These are phyloP conservation scores for Neofusicoccum laricinum DNA, from an alignment of 2,329 filamentous ascomycete genomes.

Conservation along the genomic window DNA sequence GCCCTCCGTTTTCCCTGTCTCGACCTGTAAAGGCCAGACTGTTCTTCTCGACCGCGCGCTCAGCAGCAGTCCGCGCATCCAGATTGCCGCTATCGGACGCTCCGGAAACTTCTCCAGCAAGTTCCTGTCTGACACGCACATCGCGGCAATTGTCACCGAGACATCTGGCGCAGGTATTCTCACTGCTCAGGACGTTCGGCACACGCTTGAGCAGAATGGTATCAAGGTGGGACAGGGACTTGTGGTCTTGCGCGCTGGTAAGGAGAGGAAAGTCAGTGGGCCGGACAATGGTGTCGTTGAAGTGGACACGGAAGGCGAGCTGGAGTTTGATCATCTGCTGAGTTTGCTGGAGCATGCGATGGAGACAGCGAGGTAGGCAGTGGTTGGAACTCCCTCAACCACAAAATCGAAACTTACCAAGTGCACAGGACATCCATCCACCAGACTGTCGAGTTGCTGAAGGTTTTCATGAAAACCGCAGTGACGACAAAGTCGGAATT, in stretches of 20 bases:
- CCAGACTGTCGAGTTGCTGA: slow-evolving; percentile 26
- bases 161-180: slow-evolving; percentile 24
- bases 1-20: slow-evolving; percentile 26
- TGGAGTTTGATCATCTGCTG: slow-evolving; percentile 32
- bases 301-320: slow-evolving; percentile 24
- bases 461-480: slow-evolving; percentile 26
- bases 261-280: slow-evolving; percentile 25
- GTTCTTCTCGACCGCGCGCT: slow-evolving; percentile 30
- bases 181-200: slow-evolving; percentile 26
- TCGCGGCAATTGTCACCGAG: slow-evolving; percentile 31
- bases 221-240: slow-evolving; percentile 24
- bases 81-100: slow-evolving; percentile 28
- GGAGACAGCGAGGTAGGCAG: slow-evolving; percentile 20
- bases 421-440: slow-evolving; percentile 22
- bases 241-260: slow-evolving; percentile 26
- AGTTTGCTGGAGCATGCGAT: slow-evolving; percentile 29
- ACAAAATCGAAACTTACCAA: background rate
- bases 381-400: background rate
- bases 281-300: slow-evolving; percentile 25
- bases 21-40: slow-evolving; percentile 27
- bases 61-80: slow-evolving; percentile 24
- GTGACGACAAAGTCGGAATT: slow-evolving; percentile 29
- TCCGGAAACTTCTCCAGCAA: slow-evolving; percentile 34
- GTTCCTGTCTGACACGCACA: slow-evolving; percentile 29
- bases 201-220: slow-evolving; percentile 25